A percentile compares a stretch with the other conserved stretches of the same genome.
These are phyloP conservation scores for Suillus cothurnatus DNA, from an alignment of 768 basidiomycete species.

Conservation along the genomic window DNA sequence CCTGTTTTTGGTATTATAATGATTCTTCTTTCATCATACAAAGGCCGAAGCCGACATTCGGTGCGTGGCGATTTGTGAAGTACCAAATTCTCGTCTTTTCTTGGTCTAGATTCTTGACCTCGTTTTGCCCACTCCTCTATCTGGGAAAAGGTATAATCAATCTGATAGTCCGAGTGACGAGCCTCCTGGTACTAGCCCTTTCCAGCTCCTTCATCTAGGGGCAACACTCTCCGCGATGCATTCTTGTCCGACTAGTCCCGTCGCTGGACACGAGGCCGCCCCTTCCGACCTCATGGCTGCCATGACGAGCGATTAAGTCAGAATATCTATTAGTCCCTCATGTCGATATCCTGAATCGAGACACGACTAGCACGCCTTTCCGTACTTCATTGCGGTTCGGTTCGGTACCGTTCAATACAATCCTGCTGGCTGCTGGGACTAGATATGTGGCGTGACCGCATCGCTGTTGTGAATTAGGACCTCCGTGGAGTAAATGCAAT, in stretches of 20 bases:
- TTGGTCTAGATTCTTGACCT: not conserved
- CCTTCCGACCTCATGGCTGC: slow-evolving; percentile 9
- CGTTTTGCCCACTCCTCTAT: not conserved
- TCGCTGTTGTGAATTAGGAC: not conserved
- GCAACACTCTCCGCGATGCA: not conserved
- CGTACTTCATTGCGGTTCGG: slow-evolving; percentile 3
- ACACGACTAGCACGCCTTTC: slow-evolving; percentile 6
- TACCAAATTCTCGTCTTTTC: slow-evolving; percentile 2
- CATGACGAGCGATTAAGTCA: slow-evolving; percentile 6
- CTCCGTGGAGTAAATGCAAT: not conserved
- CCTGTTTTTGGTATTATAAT: slow-evolving; percentile 5
- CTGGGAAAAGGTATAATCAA: slow-evolving; percentile 5
- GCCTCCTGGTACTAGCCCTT: not conserved
- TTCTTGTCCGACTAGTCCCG: slow-evolving; percentile 2
- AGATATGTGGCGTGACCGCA: not conserved
- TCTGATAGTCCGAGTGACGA: not conserved
- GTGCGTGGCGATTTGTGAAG: slow-evolving; percentile 3
- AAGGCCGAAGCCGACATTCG: slow-evolving; percentile 1
- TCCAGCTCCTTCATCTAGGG: not conserved
- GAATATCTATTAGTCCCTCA: not conserved
- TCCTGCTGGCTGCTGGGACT: not conserved
- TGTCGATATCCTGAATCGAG: slow-evolving; percentile 3
- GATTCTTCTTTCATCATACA: slow-evolving; percentile 5
- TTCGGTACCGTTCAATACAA: slow-evolving; percentile 6
- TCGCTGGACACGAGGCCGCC: slow-evolving; percentile 8